These are phyloP conservation scores for Pseudogymnoascus sp. DNA, from an alignment of 2,329 filamentous ascomycete species.

Conservation along the genomic window DNA sequence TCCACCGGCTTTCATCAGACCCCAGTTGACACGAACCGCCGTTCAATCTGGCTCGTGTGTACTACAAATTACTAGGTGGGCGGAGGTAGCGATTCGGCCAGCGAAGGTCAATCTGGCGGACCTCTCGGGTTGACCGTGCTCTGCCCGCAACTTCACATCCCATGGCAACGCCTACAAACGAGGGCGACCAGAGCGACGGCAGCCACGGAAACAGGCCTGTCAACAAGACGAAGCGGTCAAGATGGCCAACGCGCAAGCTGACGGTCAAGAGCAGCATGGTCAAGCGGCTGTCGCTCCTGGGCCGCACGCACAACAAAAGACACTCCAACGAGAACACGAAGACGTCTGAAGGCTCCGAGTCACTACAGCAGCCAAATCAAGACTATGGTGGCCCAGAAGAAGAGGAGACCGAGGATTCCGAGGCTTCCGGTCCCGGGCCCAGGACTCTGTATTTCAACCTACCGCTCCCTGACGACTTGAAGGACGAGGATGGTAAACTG, in stretches of 20 bases:
- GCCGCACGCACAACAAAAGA: constrained; percentile 62
- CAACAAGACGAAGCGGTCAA: constrained; percentile 59
- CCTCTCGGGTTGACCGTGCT: too few relatives aligned
- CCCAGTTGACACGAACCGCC: too few relatives aligned
- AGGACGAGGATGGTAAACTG: constrained; percentile 76
- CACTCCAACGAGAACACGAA: constrained; percentile 62
- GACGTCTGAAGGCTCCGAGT: constrained; percentile 35
- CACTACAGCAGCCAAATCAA: constrained; percentile 20
- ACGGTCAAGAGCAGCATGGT: constrained; percentile 64
- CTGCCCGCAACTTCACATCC: too few relatives aligned
- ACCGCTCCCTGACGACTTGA: constrained; percentile 63
- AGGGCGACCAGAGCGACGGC: constrained; percentile 13
- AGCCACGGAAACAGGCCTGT: constrained; percentile 43
- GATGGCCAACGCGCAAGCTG: constrained; percentile 93
- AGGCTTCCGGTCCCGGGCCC: constrained; percentile 24
- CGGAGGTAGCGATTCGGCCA: too few relatives aligned
- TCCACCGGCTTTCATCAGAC: too few relatives aligned
- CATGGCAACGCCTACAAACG: constrained; percentile 9
- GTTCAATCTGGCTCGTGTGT: too few relatives aligned
- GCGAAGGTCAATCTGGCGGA: too few relatives aligned
- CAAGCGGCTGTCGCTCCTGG: constrained; percentile 78
- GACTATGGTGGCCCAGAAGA: too few relatives aligned
- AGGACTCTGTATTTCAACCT: constrained; percentile 78
- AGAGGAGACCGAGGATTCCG: constrained; percentile 20
- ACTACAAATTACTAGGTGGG: too few relatives aligned